phyloP scores from a whole-genome alignment of 2,329 filamentous ascomycete species.

The Colletotrichum paranaense region DNA sequence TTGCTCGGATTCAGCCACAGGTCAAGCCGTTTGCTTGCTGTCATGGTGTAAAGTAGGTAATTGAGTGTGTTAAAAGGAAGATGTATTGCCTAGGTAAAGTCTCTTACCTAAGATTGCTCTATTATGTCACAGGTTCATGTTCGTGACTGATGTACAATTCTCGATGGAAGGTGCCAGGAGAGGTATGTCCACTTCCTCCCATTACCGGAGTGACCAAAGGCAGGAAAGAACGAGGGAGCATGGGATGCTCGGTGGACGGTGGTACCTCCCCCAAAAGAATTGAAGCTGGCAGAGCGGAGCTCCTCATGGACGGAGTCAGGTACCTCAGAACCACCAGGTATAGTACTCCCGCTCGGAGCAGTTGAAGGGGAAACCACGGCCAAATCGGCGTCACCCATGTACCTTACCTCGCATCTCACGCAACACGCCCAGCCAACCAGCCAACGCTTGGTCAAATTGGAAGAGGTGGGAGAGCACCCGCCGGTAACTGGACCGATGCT shows the following conservation, averaged over 20 bases:
- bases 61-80: neutral
- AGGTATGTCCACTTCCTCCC: neutral
- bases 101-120: neutral
- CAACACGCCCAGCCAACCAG: neutral
- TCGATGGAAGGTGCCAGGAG: neutral
- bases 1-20: neutral
- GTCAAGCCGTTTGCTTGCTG: neutral
- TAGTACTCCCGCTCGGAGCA: neutral
- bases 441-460: neutral
- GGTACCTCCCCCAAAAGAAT: neutral
- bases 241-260: neutral
- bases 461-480: neutral
- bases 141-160: neutral
- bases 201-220: neutral
- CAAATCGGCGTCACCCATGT: conserved; percentile 1
- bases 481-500: neutral
- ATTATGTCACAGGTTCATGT: neutral
- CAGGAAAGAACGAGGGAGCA: neutral
- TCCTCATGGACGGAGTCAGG: neutral
- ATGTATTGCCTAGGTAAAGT: no score
- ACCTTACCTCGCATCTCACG: conserved; percentile 3
- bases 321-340: neutral
- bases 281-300: conserved; percentile 15
- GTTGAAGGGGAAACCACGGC: neutral
- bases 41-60: neutral